Percentiles rank a stretch among this genome's conserved stretches.
Evolutionary conservation across 768 basidiomycete genomes (phyloP).

Genomic region (Lenzites betulinus): DNA sequence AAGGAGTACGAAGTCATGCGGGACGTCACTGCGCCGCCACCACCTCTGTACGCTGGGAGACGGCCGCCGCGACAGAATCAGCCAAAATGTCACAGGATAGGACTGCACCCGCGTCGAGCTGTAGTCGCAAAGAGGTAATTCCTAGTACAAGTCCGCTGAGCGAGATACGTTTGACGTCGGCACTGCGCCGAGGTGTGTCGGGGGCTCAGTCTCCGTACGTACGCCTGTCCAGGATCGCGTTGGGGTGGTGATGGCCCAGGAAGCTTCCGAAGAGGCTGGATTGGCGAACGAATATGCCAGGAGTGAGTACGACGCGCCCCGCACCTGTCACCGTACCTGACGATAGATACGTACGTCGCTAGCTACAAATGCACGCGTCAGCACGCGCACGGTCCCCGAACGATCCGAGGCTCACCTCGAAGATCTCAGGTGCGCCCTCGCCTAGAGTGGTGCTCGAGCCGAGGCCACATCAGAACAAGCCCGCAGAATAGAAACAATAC

Average conservation of each 20-base stretch:
- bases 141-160: neutral
- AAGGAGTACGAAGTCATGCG: neutral
- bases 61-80: neutral
- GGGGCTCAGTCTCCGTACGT: neutral
- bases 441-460: neutral
- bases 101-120: neutral
- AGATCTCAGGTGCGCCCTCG: neutral
- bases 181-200: neutral
- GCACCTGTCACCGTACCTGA: no score
- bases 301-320: no score
- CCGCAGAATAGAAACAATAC: no score
- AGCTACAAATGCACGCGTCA: neutral
- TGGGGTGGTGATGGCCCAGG: neutral
- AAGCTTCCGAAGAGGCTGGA: neutral
- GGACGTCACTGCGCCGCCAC: neutral
- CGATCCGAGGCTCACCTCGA: neutral
- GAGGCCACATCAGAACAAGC: neutral
- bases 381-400: neutral
- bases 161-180: neutral
- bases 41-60: neutral
- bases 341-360: no score
- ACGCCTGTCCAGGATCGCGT: neutral
- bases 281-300: neutral
- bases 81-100: neutral
- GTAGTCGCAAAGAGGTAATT: neutral